Evolutionary conservation across 1,139 yeast species (phyloP).

Genomic region (Pichia sp.): DNA sequence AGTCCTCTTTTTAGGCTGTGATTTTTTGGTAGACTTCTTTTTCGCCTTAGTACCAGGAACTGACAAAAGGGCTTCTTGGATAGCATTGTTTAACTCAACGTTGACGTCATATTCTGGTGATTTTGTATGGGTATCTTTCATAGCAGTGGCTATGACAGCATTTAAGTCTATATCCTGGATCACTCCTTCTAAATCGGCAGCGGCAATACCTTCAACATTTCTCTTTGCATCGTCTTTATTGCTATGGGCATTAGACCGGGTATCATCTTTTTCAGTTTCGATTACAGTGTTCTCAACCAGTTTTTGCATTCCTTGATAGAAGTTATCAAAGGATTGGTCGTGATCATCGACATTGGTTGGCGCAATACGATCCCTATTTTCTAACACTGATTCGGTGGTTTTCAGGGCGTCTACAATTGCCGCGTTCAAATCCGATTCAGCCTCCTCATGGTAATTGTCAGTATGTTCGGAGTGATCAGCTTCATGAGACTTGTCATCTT

Average conservation of each 20-base stretch:
- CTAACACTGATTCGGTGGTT: conserved; percentile 5
- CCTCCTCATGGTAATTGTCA: conserved; percentile 9
- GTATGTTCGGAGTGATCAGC: no score
- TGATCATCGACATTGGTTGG: not conserved
- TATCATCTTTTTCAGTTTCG: not conserved
- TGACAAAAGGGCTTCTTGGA: conserved; percentile 24
- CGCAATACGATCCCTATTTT: not conserved
- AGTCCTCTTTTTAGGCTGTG: not conserved
- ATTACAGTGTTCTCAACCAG: conserved; percentile 5
- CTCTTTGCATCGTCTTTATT: not conserved
- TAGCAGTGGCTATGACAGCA: conserved; percentile 21
- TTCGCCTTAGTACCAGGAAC: conserved; percentile 7
- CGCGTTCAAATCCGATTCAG: conserved; percentile 21
- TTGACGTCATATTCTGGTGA: conserved; percentile 10
- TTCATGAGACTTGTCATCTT: not conserved
- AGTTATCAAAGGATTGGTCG: conserved; percentile 6
- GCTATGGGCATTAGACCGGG: not conserved
- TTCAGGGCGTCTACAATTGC: conserved; percentile 22
- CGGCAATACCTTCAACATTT: not conserved
- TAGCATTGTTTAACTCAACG: conserved; percentile 24
- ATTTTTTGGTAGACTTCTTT: conserved; percentile 2
- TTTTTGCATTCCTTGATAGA: conserved; percentile 16
- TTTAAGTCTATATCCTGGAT: conserved; percentile 21
- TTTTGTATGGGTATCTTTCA: conserved; percentile 9
- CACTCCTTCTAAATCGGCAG: conserved; percentile 10